Conservation (phyloP, 140 eudicot genomes). For the Cichorium intybus region DNA sequence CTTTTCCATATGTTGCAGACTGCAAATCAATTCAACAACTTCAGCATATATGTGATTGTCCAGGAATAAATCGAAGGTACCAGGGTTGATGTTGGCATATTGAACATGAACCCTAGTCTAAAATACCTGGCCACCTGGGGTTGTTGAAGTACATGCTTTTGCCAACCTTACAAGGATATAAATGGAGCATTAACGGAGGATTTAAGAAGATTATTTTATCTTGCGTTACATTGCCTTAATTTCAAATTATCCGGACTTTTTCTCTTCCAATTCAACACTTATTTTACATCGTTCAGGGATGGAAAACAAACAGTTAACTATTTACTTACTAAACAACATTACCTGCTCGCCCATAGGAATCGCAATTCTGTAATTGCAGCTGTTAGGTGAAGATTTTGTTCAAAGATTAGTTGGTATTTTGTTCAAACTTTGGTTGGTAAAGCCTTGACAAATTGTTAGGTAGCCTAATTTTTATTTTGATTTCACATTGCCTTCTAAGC, state of each 20-base stretch:
- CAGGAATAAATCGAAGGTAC: too few relatives aligned
- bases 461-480: too few relatives aligned
- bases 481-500: too few relatives aligned
- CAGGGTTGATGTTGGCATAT: neutral
- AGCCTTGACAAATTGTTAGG: too few relatives aligned
- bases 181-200: neutral
- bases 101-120: too few relatives aligned
- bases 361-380: constrained; percentile 69
- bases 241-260: neutral
- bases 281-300: neutral
- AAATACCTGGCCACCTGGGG: constrained; percentile 94
- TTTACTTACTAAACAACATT: neutral
- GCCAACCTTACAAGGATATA: constrained; percentile 14
- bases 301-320: neutral
- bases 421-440: too few relatives aligned
- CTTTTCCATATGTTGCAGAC: constrained; percentile 84
- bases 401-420: too few relatives aligned
- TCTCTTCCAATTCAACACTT: neutral
- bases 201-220: neutral
- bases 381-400: too few relatives aligned
- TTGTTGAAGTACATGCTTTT: constrained; percentile 70
- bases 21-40: constrained; percentile 30
- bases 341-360: constrained; percentile 92
- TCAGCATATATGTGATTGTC: neutral
- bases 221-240: neutral